These are phyloP conservation scores for Penicillium fuscoglaucum DNA, from an alignment of 2,329 filamentous ascomycete genomes.

Conservation along the genomic window DNA sequence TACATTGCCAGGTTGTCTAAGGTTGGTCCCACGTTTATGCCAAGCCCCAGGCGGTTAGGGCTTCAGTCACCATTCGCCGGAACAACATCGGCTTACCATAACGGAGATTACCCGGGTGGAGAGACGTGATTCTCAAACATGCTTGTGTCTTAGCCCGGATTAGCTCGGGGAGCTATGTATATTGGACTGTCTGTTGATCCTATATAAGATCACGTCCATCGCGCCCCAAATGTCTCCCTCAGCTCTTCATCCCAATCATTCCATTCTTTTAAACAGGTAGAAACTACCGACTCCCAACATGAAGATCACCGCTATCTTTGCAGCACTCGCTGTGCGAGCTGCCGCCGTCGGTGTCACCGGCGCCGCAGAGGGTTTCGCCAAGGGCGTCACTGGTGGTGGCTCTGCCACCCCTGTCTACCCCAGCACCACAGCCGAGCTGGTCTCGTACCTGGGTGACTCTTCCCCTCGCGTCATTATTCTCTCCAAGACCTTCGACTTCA, in stretches of 20 bases:
- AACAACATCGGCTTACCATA: not conserved
- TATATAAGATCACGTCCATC: conserved; percentile 1
- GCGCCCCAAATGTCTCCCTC: not conserved
- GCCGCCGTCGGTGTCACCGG: conserved; percentile 30
- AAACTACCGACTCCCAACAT: conserved; percentile 9
- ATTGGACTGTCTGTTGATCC: not conserved
- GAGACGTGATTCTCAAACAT: not conserved
- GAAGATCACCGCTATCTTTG: conserved; percentile 20
- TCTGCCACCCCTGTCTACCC: conserved; percentile 56
- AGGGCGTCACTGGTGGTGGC: conserved; percentile 62
- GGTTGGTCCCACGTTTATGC: not conserved
- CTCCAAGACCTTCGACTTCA: conserved; percentile 44
- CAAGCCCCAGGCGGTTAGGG: not conserved
- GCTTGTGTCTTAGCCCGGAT: not conserved
- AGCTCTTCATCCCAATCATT: conserved; percentile 3
- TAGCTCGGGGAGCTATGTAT: not conserved
- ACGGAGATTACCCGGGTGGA: conserved; percentile 2
- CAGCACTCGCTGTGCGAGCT: conserved; percentile 23
- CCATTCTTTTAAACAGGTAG: not conserved
- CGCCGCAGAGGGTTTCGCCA: conserved; percentile 51
- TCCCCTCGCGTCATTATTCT: conserved; percentile 57
- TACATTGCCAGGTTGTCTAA: not conserved
- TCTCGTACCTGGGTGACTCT: conserved; percentile 58
- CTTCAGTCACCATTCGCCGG: conserved; percentile 2
- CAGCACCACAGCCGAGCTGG: conserved; percentile 55